These are phyloP conservation scores for Tricholoma saponaceum DNA, from an alignment of 768 basidiomycete species.

Conservation along the genomic window DNA sequence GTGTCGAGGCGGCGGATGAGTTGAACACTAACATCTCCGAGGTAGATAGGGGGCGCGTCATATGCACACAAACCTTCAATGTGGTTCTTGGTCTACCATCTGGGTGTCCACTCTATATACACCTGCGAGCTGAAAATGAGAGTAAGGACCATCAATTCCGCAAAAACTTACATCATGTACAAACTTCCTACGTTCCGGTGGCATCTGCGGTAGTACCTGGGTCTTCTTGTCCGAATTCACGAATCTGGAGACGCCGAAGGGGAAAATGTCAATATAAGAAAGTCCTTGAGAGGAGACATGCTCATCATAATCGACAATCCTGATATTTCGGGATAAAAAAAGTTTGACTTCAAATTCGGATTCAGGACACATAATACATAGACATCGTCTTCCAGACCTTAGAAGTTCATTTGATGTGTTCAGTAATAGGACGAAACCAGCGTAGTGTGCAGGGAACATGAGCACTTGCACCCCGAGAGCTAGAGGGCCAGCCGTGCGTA, in stretches of 20 bases:
- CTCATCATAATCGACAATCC: no score
- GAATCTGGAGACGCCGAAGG: constrained; percentile 43
- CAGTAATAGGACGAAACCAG: no score
- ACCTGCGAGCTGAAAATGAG: constrained; percentile 54
- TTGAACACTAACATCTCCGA: constrained; percentile 66
- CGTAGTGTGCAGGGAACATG: no score
- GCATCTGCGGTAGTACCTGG: constrained; percentile 80
- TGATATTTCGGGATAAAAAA: no score
- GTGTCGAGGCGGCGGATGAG: constrained; percentile 81
- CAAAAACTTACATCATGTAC: constrained; percentile 60
- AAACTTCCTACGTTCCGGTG: constrained; percentile 75
- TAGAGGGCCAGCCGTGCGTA: no score
- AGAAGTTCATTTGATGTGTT: no score
- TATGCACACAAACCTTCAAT: constrained; percentile 62
- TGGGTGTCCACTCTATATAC: constrained; percentile 81
- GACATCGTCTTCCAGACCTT: no score
- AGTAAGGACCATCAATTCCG: constrained; percentile 1
- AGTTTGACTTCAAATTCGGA: no score
- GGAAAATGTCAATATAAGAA: constrained; percentile 7
- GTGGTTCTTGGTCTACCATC: constrained; percentile 90
- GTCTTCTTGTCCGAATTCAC: constrained; percentile 59
- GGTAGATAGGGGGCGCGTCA: no score
- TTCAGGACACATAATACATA: no score
- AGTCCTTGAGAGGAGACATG: no score
- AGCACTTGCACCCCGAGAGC: no score